phyloP scores from a whole-genome alignment of 2,329 filamentous ascomycete genomes.

The Fonsecaea multimorphosa region DNA sequence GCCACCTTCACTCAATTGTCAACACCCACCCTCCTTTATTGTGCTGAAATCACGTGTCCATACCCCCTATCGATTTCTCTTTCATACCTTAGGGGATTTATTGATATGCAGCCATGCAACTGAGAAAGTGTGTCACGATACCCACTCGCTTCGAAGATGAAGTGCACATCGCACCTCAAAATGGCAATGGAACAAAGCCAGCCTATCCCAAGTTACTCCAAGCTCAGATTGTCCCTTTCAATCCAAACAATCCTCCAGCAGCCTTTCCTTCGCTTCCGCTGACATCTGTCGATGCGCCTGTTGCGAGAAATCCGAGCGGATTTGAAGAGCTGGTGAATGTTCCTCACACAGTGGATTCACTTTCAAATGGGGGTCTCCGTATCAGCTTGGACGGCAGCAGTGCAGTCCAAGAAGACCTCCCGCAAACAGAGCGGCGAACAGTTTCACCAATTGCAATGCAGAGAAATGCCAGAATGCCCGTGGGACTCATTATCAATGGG shows the following conservation, averaged over 20 bases:
- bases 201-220: constrained; percentile 38
- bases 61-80: neutral
- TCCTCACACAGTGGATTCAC: neutral
- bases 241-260: constrained; percentile 50
- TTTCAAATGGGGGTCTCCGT: neutral
- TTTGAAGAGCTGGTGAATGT: neutral
- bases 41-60: constrained; percentile 7
- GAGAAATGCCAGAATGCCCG: neutral
- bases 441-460: neutral
- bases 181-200: constrained; percentile 28
- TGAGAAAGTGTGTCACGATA: constrained; percentile 43
- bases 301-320: neutral
- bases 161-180: constrained; percentile 27
- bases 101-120: constrained; percentile 41
- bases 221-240: constrained; percentile 38
- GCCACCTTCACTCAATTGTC: constrained; percentile 8
- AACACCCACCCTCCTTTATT: constrained; percentile 6
- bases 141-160: constrained; percentile 44
- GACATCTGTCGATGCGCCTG: neutral
- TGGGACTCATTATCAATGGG: neutral
- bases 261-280: constrained; percentile 49
- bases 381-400: neutral
- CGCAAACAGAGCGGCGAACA: neutral
- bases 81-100: neutral
- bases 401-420: neutral